Evolutionary conservation across 352 stramenopile species (phyloP).

Genomic region (Phytophthora agathidicida): DNA sequence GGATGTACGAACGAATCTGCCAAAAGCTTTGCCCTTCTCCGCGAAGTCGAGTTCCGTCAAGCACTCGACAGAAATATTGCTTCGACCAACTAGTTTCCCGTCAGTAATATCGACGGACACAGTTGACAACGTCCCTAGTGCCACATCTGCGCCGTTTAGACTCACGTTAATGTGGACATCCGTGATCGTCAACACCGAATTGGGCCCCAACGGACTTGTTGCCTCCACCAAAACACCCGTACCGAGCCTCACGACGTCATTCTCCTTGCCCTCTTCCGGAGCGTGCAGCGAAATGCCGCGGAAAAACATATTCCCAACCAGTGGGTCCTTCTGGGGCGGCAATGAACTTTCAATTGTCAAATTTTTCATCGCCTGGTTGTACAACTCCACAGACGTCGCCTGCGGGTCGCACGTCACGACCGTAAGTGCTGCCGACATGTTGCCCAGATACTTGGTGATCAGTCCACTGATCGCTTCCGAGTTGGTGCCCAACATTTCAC

Average conservation of each 20-base stretch:
- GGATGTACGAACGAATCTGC: conserved; percentile 70
- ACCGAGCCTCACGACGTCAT: conserved; percentile 49
- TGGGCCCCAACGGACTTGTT: conserved; percentile 63
- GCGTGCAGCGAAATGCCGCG: conserved; percentile 56
- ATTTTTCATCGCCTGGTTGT: conserved; percentile 75
- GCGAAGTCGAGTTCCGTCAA: conserved; percentile 51
- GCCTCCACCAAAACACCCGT: conserved; percentile 72
- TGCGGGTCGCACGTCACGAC: conserved; percentile 67
- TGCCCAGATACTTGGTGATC: conserved; percentile 83
- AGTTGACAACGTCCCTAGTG: conserved; percentile 59
- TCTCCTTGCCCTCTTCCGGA: conserved; percentile 47
- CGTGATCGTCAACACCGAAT: conserved; percentile 63
- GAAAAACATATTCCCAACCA: conserved; percentile 75
- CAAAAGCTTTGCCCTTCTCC: conserved; percentile 55
- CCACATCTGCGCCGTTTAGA: conserved; percentile 42
- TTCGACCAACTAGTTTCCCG: conserved; percentile 56
- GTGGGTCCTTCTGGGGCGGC: conserved; percentile 61
- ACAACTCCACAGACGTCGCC: conserved; percentile 71
- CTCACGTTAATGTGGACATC: conserved; percentile 68
- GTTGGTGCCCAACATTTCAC: conserved; percentile 69
- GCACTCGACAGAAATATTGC: conserved; percentile 79
- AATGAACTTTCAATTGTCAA: conserved; percentile 66
- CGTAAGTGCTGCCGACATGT: conserved; percentile 52
- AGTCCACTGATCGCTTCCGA: conserved; percentile 69
- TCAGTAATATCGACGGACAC: conserved; percentile 60